Conservation (phyloP, 805 yeast species). For the Monosporozyma siamensis region DNA sequence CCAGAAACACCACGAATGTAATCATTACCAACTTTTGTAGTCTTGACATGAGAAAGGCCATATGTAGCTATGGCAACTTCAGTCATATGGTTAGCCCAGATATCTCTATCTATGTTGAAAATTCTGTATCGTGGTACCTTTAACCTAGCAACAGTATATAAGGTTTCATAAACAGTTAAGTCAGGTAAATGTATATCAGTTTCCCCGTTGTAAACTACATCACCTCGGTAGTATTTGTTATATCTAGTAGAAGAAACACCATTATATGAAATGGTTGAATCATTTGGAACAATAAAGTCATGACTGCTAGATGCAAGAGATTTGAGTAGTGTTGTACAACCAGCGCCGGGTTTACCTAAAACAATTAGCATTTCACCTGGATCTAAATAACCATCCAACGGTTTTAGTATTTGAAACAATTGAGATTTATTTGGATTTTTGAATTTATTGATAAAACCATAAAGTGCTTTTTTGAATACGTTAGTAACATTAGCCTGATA, state of each 20-base stretch:
- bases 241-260: conserved; percentile 46
- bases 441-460: conserved; percentile 35
- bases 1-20: conserved; percentile 69
- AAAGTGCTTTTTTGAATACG: conserved; percentile 41
- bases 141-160: conserved; percentile 49
- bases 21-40: conserved; percentile 55
- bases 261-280: conserved; percentile 41
- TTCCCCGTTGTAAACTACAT: conserved; percentile 63
- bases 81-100: conserved; percentile 44
- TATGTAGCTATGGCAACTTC: conserved; percentile 46
- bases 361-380: conserved; percentile 65
- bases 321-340: conserved; percentile 60
- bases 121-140: conserved; percentile 56
- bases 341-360: conserved; percentile 71
- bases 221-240: conserved; percentile 49
- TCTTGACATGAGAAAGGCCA: conserved; percentile 51
- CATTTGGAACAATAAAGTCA: conserved; percentile 44
- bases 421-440: conserved; percentile 14
- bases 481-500: conserved; percentile 60
- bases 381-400: conserved; percentile 53
- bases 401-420: conserved; percentile 45
- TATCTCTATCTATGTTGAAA: conserved; percentile 45
- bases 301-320: conserved; percentile 50
- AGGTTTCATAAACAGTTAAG: conserved; percentile 56
- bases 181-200: conserved; percentile 63